A percentile compares a stretch with the other conserved stretches of the same genome.
These are phyloP conservation scores for Zygotorulaspora sp. DNA, from an alignment of 805 yeast genomes.

Conservation along the genomic window DNA sequence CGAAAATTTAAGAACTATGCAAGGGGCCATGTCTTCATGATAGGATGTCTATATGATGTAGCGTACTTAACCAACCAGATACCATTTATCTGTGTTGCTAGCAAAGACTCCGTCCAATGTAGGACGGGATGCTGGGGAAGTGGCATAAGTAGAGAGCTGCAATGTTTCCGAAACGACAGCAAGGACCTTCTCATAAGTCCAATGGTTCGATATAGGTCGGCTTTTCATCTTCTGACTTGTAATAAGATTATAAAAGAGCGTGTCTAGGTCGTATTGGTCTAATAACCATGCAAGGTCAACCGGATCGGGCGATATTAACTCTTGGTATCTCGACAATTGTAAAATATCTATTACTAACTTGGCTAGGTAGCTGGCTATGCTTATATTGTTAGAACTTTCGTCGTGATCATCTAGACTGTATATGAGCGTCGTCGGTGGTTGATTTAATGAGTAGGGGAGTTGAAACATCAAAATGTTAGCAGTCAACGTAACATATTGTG, in stretches of 20 bases:
- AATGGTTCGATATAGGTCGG: conserved; percentile 12
- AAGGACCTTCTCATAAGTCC: conserved; percentile 14
- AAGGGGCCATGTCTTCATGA: too few relatives aligned
- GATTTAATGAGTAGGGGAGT: conserved; percentile 14
- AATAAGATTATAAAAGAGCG: conserved; percentile 24
- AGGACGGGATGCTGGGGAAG: conserved; percentile 15
- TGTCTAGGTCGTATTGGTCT: conserved; percentile 28
- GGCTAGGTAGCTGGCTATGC: conserved; percentile 17
- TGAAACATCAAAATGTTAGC: conserved; percentile 14
- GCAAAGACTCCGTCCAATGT: conserved; percentile 11
- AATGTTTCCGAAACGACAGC: conserved; percentile 17
- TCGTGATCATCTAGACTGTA: conserved; percentile 4
- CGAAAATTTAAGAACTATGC: too few relatives aligned
- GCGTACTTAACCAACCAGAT: conserved; percentile 20
- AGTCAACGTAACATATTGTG: conserved; percentile 18
- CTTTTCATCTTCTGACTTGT: conserved; percentile 14
- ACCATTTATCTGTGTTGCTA: conserved; percentile 20
- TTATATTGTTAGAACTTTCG: conserved; percentile 5
- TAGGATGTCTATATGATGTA: too few relatives aligned
- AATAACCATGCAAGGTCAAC: conserved; percentile 21
- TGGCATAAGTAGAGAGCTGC: conserved; percentile 12
- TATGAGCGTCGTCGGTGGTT: conserved; percentile 6
- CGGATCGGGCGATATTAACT: conserved; percentile 17
- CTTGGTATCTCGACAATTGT: conserved; percentile 15
- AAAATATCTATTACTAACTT: conserved; percentile 17